phyloP scores from a whole-genome alignment of 2,329 filamentous ascomycete species.

The Septoria petroselini region DNA sequence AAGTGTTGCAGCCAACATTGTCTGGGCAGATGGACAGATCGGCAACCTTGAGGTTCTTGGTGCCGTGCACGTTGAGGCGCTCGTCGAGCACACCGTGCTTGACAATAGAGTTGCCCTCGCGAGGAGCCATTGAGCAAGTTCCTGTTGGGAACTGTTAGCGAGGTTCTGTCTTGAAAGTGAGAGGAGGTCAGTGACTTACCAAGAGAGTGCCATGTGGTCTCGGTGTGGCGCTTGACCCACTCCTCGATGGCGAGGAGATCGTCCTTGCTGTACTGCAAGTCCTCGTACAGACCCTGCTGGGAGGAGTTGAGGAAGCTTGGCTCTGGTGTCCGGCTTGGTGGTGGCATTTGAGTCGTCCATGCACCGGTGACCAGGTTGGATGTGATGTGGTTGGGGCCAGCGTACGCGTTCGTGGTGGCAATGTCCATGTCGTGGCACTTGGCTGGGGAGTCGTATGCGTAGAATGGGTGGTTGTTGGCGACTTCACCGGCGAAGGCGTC shows the following conservation, averaged over 20 bases:
- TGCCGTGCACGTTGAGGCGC: conserved; percentile 72
- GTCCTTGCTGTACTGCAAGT: conserved; percentile 62
- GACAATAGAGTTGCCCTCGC: conserved; percentile 73
- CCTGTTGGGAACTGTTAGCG: conserved; percentile 34
- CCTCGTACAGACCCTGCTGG: conserved; percentile 57
- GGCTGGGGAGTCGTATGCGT: conserved; percentile 66
- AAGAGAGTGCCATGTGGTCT: conserved; percentile 70
- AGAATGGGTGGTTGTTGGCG: conserved; percentile 55
- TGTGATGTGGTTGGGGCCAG: conserved; percentile 67
- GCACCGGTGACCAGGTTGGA: conserved; percentile 67
- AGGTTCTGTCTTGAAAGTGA: conserved; percentile 1
- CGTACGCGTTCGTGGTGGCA: conserved; percentile 70
- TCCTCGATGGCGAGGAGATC: conserved; percentile 67
- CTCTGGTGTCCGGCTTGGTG: conserved; percentile 52
- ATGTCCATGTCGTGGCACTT: conserved; percentile 71
- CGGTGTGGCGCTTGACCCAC: conserved; percentile 63
- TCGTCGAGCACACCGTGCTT: conserved; percentile 76
- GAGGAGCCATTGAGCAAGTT: conserved; percentile 74
- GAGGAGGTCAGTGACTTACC: conserved; percentile 18
- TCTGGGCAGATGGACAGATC: conserved; percentile 75
- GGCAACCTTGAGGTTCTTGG: conserved; percentile 73
- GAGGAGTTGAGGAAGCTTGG: conserved; percentile 61
- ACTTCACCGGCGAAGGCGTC: conserved; percentile 74
- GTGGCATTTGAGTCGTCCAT: conserved; percentile 35
- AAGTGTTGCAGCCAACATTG: conserved; percentile 65